These are phyloP conservation scores for Setaria viridis DNA, from an alignment of 202 grass and related monocot genomes.

Conservation along the genomic window DNA sequence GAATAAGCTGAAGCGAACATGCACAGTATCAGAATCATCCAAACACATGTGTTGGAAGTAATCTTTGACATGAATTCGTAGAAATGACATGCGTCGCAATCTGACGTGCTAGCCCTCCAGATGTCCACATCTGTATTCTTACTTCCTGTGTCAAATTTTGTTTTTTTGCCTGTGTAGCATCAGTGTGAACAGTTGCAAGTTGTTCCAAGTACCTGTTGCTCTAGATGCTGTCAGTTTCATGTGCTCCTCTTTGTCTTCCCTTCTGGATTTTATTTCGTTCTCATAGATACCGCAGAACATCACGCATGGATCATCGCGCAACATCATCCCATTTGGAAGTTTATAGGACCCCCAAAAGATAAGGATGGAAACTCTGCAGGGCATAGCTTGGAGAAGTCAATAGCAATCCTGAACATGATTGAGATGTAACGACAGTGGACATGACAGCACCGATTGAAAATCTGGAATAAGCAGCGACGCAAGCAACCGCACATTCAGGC, in stretches of 20 bases:
- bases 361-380: background rate
- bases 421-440: background rate
- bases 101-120: background rate
- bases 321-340: background rate
- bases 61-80: background rate
- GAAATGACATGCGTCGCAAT: background rate
- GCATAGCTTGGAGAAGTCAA: background rate
- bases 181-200: background rate
- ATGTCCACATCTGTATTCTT: background rate
- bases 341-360: background rate
- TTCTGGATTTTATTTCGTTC: background rate
- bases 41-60: background rate
- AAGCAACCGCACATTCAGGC: background rate
- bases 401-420: background rate
- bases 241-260: background rate
- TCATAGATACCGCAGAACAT: background rate
- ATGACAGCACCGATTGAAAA: background rate
- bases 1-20: too few relatives aligned
- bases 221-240: background rate
- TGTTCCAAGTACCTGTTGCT: background rate
- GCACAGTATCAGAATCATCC: background rate
- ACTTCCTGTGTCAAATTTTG: too few relatives aligned
- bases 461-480: background rate
- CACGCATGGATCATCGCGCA: background rate
- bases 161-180: background rate